Base-by-base conservation (phyloP, 805 yeast species). In the Wickerhamiella musiphila region DNA sequence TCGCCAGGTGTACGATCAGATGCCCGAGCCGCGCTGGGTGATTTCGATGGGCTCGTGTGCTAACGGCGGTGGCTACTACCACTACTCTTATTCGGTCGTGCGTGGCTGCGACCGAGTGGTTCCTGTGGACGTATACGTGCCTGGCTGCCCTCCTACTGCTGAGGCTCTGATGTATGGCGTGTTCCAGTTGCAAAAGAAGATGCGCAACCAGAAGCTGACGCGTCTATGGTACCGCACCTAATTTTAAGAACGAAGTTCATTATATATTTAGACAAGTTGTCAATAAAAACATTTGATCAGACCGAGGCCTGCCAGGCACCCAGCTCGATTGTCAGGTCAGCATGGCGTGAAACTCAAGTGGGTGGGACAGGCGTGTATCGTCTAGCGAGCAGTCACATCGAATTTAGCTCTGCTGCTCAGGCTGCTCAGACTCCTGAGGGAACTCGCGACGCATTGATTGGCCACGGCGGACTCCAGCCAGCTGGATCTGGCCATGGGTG, bases 11-110 rank as follows among this genome's bases (percentile, higher is more conserved):
- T 79, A 81, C 56, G 93, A 79, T 56, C 93, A 79, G 59, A 81
- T 81, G 93, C 82, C 93, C 22, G 90, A 77, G 46, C 93, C 93
- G 29, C 72, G 84, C 59, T 79, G 93, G 93, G 93, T 81, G 32
- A 79, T 79, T 46, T 77, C 90, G 35, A 79, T 79, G 93, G 93
- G 93, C 30, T 75, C 86, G 6, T 79, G 93, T 60, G 93, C 93
- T 41, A 79, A 79, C 53, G 93, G 93, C 40, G 93, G 93, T 39
- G 93, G 93, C 21, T 79, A 79, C 59, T 79, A 79, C 60, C 93
- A 79, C 56, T 79, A 79, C 58, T 76, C 90, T 8, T 79, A 79
- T 59, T 68, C 83, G 26, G 93, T 81, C 17, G 92, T 81, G 15
- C 66, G 93, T 52, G 93, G 93, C 31, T 82, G 90, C 49, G 93